phyloP scores from a whole-genome alignment of 768 basidiomycete species.

The Trametes punicea region DNA sequence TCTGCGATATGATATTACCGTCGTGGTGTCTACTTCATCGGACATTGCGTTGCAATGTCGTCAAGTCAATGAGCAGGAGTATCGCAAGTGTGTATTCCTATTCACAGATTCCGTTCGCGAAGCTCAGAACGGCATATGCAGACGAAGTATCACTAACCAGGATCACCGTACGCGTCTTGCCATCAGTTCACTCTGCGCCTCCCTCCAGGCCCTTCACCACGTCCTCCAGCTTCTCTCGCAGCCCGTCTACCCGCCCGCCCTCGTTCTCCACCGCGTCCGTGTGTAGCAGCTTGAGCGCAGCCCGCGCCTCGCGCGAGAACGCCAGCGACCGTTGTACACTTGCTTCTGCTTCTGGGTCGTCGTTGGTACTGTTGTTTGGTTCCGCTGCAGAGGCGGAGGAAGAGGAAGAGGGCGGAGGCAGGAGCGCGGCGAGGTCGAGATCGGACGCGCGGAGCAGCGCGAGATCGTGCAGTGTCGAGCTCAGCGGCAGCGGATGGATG shows the following conservation, averaged over 20 bases:
- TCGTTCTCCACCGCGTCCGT: conserved; percentile 50
- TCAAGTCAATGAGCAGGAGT: too few relatives aligned
- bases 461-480: conserved; percentile 65
- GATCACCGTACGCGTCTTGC: neutral
- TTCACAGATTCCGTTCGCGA: too few relatives aligned
- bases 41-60: too few relatives aligned
- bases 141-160: neutral
- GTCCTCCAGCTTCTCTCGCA: conserved; percentile 55
- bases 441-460: conserved; percentile 65
- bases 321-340: conserved; percentile 54
- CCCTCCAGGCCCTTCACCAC: conserved; percentile 35
- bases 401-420: conserved; percentile 18
- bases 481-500: conserved; percentile 49
- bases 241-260: conserved; percentile 51
- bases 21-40: too few relatives aligned
- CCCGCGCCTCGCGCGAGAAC: conserved; percentile 55
- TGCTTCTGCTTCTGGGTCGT: conserved; percentile 28
- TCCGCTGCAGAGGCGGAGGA: neutral
- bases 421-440: conserved; percentile 36
- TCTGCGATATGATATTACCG: too few relatives aligned
- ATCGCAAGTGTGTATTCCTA: too few relatives aligned
- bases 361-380: conserved; percentile 1
- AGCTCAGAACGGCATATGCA: too few relatives aligned
- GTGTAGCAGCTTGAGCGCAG: conserved; percentile 52
- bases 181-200: neutral